Base-by-base conservation (phyloP, 1,284 basidiomycete genomes). In the Psilocybe mexicana region DNA sequence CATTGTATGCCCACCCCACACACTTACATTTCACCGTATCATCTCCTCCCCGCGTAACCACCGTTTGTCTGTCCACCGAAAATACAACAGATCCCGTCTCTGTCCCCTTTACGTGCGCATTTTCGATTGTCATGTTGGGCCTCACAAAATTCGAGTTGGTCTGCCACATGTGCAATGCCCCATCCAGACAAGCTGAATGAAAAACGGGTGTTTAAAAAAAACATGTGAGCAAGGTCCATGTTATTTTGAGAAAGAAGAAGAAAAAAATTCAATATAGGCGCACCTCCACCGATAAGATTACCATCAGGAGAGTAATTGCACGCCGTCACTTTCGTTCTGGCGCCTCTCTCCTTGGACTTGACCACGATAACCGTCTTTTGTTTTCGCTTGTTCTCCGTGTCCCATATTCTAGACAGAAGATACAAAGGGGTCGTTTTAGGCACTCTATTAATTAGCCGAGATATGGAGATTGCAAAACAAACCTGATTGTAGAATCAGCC, bases 361-460 rank as follows among this genome's bases (percentile, higher is more conserved):
- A 98, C 91, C 8, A 98, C 94, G 64, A 99, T 95, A 36, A 98
- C 93, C 0, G 86, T 84, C 76, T 94, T 94, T 70, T 98, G 95
- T 72, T 96, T 96, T 47, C 89, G 83, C 67, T 86, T 90, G 67
- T 93, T 86, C 66, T 92, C 90, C 7, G 88, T 83, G 65, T 98
- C 90, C 97, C 97, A 99, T 72, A 99, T 91, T 57, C 94, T 48
- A 43, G 11, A 8, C 47, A 42, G 46, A 38, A 54, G 43, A 43
- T n/a, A 8, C 47, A 42, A 49, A 38, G 53, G 43, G 24, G 54
- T 55, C 49, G 57, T 52, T 60, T 59, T 38, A 18, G 45, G 53
- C 26, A 50, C 57, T 48, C 1, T 25, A 51, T 26, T 42, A 12
- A 53, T 40, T 28, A 45, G 26, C 23, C 18, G 24, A 24, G 43